A percentile compares a stretch with the other conserved stretches of the same genome.
These are phyloP conservation scores for Irpex sp. DNA, from an alignment of 1,284 basidiomycete species.

Conservation along the genomic window DNA sequence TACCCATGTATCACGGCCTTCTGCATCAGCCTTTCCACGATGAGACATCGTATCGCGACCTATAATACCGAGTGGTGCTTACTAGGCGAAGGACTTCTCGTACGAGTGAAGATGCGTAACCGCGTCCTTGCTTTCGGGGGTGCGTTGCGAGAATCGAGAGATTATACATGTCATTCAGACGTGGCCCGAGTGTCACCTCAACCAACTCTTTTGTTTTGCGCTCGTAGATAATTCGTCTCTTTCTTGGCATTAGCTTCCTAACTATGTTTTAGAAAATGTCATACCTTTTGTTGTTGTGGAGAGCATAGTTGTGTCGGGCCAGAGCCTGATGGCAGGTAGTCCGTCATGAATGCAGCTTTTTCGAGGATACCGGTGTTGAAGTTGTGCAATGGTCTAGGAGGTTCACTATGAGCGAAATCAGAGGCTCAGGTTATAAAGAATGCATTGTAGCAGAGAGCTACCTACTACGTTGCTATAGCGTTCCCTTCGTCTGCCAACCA, in stretches of 20 bases:
- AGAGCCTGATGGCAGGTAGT: too few species aligned
- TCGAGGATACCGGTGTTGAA: too few species aligned
- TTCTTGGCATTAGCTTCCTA: background rate
- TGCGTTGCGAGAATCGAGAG: background rate
- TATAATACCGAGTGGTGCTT: background rate
- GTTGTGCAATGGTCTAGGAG: too few species aligned
- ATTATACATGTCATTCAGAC: background rate
- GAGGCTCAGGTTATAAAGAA: too few species aligned
- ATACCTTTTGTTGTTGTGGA: too few species aligned
- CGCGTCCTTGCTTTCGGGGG: background rate
- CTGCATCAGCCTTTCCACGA: slow-evolving; percentile 12
- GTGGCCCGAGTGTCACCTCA: background rate
- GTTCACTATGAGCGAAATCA: too few species aligned
- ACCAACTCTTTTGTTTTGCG: background rate
- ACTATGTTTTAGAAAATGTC: too few species aligned
- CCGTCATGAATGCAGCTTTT: too few species aligned
- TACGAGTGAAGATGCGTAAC: background rate
- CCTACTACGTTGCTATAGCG: background rate
- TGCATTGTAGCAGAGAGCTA: background rate
- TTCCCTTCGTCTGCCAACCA: background rate
- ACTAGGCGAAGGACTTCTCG: background rate
- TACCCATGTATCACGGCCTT: slow-evolving; percentile 16
- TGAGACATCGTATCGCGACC: background rate
- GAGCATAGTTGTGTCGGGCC: too few species aligned
- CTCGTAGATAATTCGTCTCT: background rate